Evolutionary conservation across 805 yeast genomes (phyloP).

Genomic region (Sugiyamaella boreocaroliniensis): DNA sequence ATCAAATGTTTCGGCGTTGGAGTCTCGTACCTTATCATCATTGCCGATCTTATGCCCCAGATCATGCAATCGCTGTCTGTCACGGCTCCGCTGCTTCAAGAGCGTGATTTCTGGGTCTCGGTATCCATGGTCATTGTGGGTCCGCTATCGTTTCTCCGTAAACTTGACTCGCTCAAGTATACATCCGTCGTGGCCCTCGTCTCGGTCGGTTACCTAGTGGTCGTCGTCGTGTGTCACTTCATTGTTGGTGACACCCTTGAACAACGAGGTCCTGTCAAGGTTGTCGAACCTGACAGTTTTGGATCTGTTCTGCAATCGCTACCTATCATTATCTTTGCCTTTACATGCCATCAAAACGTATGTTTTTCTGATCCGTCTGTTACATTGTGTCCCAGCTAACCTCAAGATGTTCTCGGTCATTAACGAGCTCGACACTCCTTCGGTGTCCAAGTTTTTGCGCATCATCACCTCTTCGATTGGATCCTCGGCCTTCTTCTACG

Average conservation of each 20-base stretch:
- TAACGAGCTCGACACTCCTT: slow-evolving; percentile 63
- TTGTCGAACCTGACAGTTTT: slow-evolving; percentile 40
- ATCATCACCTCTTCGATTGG: slow-evolving; percentile 51
- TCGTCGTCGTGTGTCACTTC: slow-evolving; percentile 69
- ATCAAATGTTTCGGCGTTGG: slow-evolving; percentile 77
- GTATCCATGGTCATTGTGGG: slow-evolving; percentile 41
- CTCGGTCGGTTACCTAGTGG: slow-evolving; percentile 70
- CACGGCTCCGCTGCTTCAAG: slow-evolving; percentile 1
- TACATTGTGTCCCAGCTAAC: too few species aligned
- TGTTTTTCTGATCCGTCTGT: too few species aligned
- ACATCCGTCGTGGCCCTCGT: slow-evolving; percentile 78
- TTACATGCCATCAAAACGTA: slow-evolving; percentile 85
- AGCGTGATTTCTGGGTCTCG: slow-evolving; percentile 43
- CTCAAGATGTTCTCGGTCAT: slow-evolving; percentile 77
- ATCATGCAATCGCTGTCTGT: slow-evolving; percentile 27
- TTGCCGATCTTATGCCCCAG: slow-evolving; percentile 69
- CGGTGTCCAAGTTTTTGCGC: slow-evolving; percentile 40
- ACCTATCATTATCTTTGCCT: slow-evolving; percentile 91
- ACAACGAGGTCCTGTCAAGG: slow-evolving; percentile 45
- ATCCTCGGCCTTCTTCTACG: slow-evolving; percentile 55
- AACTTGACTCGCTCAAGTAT: slow-evolving; percentile 74
- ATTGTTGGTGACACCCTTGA: slow-evolving; percentile 47
- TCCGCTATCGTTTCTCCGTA: slow-evolving; percentile 67
- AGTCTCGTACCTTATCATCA: slow-evolving; percentile 63
- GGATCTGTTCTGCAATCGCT: slow-evolving; percentile 56